A percentile compares a stretch with the other conserved stretches of the same genome.
phyloP scores from a whole-genome alignment of 805 yeast species.

The Ogataea nonfermentans region DNA sequence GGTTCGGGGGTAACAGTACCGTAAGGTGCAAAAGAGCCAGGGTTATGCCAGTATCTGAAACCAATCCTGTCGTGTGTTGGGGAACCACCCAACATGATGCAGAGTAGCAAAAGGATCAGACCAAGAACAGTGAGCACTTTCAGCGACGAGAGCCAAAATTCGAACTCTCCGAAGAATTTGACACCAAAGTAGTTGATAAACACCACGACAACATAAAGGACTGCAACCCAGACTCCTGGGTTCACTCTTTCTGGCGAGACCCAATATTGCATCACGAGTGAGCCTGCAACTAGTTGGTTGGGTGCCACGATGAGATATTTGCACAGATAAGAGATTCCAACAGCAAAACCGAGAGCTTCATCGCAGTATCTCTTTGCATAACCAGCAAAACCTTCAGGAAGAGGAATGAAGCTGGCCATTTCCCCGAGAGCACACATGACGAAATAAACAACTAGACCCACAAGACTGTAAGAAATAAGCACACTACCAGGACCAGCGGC shows the following conservation, averaged over 20 bases:
- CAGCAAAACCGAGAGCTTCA: slow-evolving; percentile 54
- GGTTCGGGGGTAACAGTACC: slow-evolving; percentile 41
- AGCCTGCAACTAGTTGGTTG: slow-evolving; percentile 56
- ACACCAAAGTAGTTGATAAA: slow-evolving; percentile 46
- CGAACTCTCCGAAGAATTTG: slow-evolving; percentile 47
- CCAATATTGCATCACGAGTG: slow-evolving; percentile 55
- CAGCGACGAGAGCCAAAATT: slow-evolving; percentile 58
- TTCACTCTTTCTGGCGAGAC: slow-evolving; percentile 43
- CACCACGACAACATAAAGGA: slow-evolving; percentile 42
- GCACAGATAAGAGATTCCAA: slow-evolving; percentile 52
- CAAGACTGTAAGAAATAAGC: slow-evolving; percentile 60
- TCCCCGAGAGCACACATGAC: slow-evolving; percentile 60
- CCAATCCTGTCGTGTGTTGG: slow-evolving; percentile 65
- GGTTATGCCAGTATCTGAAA: slow-evolving; percentile 43
- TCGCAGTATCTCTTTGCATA: slow-evolving; percentile 53
- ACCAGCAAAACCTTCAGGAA: slow-evolving; percentile 56
- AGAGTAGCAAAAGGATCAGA: slow-evolving; percentile 59
- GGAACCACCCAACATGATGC: slow-evolving; percentile 75
- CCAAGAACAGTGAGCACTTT: slow-evolving; percentile 67
- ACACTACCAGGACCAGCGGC: slow-evolving; percentile 69
- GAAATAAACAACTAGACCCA: slow-evolving; percentile 69
- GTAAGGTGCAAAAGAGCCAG: slow-evolving; percentile 42
- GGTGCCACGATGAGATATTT: slow-evolving; percentile 54
- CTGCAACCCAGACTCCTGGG: slow-evolving; percentile 53
- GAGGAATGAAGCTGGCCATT: slow-evolving; percentile 53